Percentiles rank a stretch among this genome's conserved stretches.
Evolutionary conservation across 108 stramenopile species (phyloP).

Genomic region (Nitzschia sp.): DNA sequence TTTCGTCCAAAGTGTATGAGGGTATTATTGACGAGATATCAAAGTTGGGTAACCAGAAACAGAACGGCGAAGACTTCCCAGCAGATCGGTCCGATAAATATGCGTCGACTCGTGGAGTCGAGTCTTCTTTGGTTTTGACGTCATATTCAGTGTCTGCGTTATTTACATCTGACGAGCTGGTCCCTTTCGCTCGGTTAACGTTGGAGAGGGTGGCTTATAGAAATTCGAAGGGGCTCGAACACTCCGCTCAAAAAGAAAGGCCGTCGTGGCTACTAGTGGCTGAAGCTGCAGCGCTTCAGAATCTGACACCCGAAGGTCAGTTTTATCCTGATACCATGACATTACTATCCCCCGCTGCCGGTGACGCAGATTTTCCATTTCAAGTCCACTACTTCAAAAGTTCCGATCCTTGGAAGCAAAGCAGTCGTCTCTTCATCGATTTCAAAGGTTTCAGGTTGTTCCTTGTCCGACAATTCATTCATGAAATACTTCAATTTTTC

Average conservation of each 20-base stretch:
- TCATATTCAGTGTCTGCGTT: constrained; percentile 28
- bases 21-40: constrained; percentile 37
- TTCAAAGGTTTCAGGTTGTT: constrained; percentile 54
- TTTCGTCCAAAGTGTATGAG: constrained; percentile 32
- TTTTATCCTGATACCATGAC: constrained; percentile 42
- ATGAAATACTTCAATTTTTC: constrained; percentile 71
- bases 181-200: constrained; percentile 40
- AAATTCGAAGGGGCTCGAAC: not conserved
- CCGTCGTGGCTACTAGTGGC: constrained; percentile 15
- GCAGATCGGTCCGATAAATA: not conserved
- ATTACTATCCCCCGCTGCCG: constrained; percentile 29
- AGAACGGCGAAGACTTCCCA: not conserved
- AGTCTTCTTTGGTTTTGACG: constrained; percentile 9
- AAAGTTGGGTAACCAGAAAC: not conserved
- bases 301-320: constrained; percentile 54
- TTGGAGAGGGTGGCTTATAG: constrained; percentile 16
- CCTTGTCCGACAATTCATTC: constrained; percentile 54
- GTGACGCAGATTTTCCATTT: constrained; percentile 15
- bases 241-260: not conserved
- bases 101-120: not conserved
- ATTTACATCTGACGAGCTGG: constrained; percentile 37
- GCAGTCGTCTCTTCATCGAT: constrained; percentile 28
- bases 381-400: constrained; percentile 22
- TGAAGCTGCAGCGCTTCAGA: constrained; percentile 16
- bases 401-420: constrained; percentile 25